Evolutionary conservation across 129 eudicot genomes (phyloP).

Genomic region (Apium graveolens): DNA sequence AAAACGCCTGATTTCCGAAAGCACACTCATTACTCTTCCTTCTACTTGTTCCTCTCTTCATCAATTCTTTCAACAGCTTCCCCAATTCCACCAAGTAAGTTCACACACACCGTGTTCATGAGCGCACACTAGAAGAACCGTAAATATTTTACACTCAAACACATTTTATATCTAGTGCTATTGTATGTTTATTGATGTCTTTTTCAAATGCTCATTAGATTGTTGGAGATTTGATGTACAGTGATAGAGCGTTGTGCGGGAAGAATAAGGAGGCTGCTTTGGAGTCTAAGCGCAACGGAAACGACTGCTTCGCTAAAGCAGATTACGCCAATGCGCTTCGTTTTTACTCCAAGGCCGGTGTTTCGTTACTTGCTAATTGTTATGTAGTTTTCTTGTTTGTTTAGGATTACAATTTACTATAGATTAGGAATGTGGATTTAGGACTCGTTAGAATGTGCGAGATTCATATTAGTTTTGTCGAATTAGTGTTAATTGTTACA

Average conservation of each 20-base stretch:
- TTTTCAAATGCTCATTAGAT: conserved; percentile 18
- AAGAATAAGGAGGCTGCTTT: conserved; percentile 69
- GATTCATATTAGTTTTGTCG: no score
- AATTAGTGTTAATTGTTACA: background rate
- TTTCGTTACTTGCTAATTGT: background rate
- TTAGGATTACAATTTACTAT: background rate
- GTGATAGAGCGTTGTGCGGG: conserved; percentile 40
- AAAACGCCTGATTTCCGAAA: conserved; percentile 35
- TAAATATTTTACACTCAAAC: background rate
- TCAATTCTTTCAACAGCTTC: conserved; percentile 46
- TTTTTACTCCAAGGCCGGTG: conserved; percentile 58
- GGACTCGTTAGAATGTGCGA: background rate
- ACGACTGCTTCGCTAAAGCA: conserved; percentile 53
- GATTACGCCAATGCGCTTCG: conserved; percentile 51
- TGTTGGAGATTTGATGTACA: conserved; percentile 54
- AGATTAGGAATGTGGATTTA: background rate
- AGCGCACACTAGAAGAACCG: no score
- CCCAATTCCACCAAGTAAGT: conserved; percentile 68
- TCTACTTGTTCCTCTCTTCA: conserved; percentile 56
- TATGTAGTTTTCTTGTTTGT: background rate
- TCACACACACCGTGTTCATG: no score
- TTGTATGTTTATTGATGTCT: background rate
- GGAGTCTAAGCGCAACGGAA: conserved; percentile 62
- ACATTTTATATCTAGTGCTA: background rate
- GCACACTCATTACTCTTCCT: conserved; percentile 30